A percentile compares a stretch with the other conserved stretches of the same genome.
These are phyloP conservation scores for Pistacia atlantica DNA, from an alignment of 345 rosid species.

Conservation along the genomic window DNA sequence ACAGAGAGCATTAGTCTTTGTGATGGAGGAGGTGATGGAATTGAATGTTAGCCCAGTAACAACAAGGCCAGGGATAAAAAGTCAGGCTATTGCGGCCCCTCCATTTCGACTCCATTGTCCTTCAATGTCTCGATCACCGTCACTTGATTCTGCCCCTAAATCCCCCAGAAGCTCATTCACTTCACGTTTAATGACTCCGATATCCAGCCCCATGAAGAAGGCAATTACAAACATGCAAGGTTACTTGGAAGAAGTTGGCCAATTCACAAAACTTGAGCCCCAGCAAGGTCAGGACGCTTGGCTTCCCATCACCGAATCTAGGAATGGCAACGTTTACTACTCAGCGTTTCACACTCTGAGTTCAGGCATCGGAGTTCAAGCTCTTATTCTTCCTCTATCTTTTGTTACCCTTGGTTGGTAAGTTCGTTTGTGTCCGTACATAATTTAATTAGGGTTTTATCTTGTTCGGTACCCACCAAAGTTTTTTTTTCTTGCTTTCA, in stretches of 20 bases:
- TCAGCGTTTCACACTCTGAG: conserved; percentile 56
- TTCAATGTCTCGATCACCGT: conserved; percentile 37
- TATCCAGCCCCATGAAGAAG: conserved; percentile 59
- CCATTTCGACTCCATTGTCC: conserved; percentile 39
- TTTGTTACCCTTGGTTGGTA: conserved; percentile 58
- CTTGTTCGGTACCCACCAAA: background rate
- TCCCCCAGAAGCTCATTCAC: conserved; percentile 44
- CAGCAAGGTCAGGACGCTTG: conserved; percentile 56
- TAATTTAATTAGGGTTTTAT: background rate
- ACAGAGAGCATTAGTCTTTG: background rate
- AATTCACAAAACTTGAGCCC: conserved; percentile 52
- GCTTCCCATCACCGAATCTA: conserved; percentile 73
- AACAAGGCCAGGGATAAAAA: background rate
- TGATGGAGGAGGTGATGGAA: conserved; percentile 25
- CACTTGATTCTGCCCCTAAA: conserved; percentile 24
- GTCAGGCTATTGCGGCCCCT: conserved; percentile 34
- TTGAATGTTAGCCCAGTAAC: conserved; percentile 1
- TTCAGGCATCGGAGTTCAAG: conserved; percentile 60
- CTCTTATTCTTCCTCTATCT: conserved; percentile 66
- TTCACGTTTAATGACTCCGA: conserved; percentile 35
- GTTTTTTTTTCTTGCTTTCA: background rate
- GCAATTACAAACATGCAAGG: conserved; percentile 44
- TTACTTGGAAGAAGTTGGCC: conserved; percentile 48
- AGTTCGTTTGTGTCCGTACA: background rate
- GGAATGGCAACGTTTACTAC: conserved; percentile 56